Percentiles rank a stretch among this genome's conserved stretches.
Conservation (phyloP, 257 asterid species). For the Solanum neorickii region DNA sequence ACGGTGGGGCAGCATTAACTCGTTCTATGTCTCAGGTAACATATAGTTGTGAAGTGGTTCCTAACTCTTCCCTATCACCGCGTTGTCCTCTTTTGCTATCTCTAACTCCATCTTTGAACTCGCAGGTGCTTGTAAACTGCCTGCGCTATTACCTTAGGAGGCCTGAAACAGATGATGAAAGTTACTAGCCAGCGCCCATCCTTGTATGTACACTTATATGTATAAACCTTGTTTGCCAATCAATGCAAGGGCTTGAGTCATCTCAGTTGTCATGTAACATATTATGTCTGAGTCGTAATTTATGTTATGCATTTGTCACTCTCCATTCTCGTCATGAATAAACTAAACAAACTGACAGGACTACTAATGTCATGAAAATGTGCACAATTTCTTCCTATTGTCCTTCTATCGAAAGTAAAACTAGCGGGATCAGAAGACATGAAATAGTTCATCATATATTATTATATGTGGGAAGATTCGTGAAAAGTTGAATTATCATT, state of each 20-base stretch:
- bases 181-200: conserved; percentile 38
- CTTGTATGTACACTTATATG: neutral
- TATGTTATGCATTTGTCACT: neutral
- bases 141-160: conserved; percentile 83
- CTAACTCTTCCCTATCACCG: neutral
- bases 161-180: conserved; percentile 83
- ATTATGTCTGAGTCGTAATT: neutral
- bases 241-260: conserved; percentile 5
- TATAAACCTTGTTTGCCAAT: neutral
- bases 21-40: conserved; percentile 91
- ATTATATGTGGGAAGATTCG: no score
- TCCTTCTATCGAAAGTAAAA: neutral
- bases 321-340: neutral
- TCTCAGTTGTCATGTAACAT: neutral
- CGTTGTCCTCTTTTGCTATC: neutral
- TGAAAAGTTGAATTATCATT: no score
- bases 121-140: conserved; percentile 84
- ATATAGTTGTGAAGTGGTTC: neutral
- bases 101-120: neutral
- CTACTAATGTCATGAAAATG: neutral
- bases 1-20: conserved; percentile 83
- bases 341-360: neutral
- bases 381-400: neutral
- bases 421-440: neutral
- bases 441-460: no score